Base-by-base conservation (phyloP, 768 basidiomycete species). In the Boletus rubroflammeus region DNA sequence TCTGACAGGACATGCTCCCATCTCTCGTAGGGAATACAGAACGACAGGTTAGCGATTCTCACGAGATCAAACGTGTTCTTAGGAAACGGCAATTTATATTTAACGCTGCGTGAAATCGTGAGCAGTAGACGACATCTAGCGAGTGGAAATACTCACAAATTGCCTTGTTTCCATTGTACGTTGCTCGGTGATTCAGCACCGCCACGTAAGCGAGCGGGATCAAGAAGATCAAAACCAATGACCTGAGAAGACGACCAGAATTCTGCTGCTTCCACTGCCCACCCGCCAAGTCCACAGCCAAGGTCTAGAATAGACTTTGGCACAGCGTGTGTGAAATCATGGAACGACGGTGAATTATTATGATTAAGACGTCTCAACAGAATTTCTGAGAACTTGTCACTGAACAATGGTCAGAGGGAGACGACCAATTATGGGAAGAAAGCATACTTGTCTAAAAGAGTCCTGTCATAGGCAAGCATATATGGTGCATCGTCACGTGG, bases 201-300 rank as follows among this genome's bases (percentile, higher is more conserved):
- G 50, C 80, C 75, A 35, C 56, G 62, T 39, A 72, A 59, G 40
- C 49, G 54, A 25, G 49, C 50, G 41, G 74, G 57, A 49, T 73
- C 67, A 2, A 89, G 75, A 23, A 90, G 67, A 65, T 91, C 88
- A 31, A 90, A 74, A 3, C 85, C 89, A 8, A 79, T 81, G 47
- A 91, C 76, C 10, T 75, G 73, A 19, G 83, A 77, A 6, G 70
- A 62, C 21, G 75, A 79, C 90, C 90, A 93, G n/a, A 69, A 62
- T 21, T 65, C 72, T 3, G 86, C 81, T 5, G 88, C 84, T 45
- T 83, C 75, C 0, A 81, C 54, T 6, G 84, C 74, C 90, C 90
- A 93, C 45, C 78, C 64, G 0, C 89, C 88, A 44, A 78, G 60
- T 11, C 90, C 90, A 66, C 88, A 91, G 3, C 90, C 90, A 13